Evolutionary conservation across 2,329 filamentous ascomycete genomes (phyloP).

Genomic region (Xylariaceae sp.): DNA sequence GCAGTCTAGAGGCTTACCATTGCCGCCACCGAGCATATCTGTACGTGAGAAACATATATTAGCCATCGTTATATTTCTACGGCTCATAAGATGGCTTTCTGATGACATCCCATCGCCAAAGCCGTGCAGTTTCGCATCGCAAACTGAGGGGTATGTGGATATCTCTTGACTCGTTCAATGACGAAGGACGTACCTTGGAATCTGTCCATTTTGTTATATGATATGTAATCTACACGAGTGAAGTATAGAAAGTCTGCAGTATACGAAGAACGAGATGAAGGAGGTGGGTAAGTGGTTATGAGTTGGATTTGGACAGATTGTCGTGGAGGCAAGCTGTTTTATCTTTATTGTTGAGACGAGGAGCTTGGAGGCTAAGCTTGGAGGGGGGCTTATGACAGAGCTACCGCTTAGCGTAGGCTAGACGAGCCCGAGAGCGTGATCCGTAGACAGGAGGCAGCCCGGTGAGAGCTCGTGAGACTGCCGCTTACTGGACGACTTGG

Average conservation of each 20-base stretch:
- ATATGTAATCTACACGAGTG: not conserved
- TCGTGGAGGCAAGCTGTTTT: not conserved
- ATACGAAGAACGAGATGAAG: not conserved
- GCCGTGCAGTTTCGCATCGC: conserved; percentile 2
- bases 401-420: not conserved
- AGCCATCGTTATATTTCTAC: conserved; percentile 1
- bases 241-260: not conserved
- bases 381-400: not conserved
- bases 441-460: too few relatives aligned
- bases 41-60: not conserved
- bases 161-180: not conserved
- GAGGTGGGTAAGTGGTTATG: not conserved
- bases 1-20: conserved; percentile 21
- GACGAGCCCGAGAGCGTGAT: not conserved
- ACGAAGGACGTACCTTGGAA: conserved; percentile 15
- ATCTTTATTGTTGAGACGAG: not conserved
- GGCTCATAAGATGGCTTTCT: not conserved
- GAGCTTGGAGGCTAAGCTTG: not conserved
- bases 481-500: not conserved
- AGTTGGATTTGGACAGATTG: not conserved
- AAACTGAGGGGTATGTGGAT: conserved; percentile 9
- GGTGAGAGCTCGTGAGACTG: not conserved
- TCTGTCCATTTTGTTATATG: conserved; percentile 16
- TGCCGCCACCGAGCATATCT: conserved; percentile 23
- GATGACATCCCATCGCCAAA: not conserved